Base-by-base conservation (phyloP, 768 basidiomycete genomes). In the Amylocystis lapponica region DNA sequence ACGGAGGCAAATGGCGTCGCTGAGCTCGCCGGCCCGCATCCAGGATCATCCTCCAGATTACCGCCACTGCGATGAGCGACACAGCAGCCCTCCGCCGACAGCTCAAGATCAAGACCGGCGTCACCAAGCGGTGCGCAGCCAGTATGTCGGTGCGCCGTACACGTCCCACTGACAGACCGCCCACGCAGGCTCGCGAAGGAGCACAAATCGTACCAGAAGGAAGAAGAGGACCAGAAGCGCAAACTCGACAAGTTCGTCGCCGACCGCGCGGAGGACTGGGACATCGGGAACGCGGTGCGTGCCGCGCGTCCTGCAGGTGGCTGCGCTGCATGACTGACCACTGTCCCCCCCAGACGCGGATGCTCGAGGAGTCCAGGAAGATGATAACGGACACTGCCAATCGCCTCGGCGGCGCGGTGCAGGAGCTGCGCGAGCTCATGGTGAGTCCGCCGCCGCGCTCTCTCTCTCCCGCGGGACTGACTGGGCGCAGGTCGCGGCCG, bases 311-410 rank as follows among this genome's bases (percentile, higher is more conserved):
- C n/a, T n/a, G n/a, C n/a, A n/a, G n/a, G n/a, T n/a, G n/a, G n/a
- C n/a, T n/a, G n/a, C n/a, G n/a, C n/a, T n/a, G n/a, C n/a, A n/a
- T n/a, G n/a, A n/a, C n/a, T 19, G 6, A 13, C 31, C 27, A 11
- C 17, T 1, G 9, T 19, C 7, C 14, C 20, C n/a, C 14, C 27
- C 55, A 90, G 87, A 70, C 61, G 42, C 76, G 72, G 56, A 68
- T 90, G 67, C 64, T 81, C 37, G 81, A 86, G 44, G 90, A 94
- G 68, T 81, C 83, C 32, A 66, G 77, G 48, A 88, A 79, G 70
- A 89, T 94, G 89, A 75, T 91, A 46, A 64, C 65, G 39, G 86
- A 91, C 57, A 74, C 81, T 17, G 65, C 68, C 43, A 71, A 61
- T 42, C 74, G 84, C 36, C 66, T 89, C n/a, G 76, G 70, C 36